These are phyloP conservation scores for Dactylonectria estremocensis DNA, from an alignment of 2,329 filamentous ascomycete genomes.

Conservation along the genomic window DNA sequence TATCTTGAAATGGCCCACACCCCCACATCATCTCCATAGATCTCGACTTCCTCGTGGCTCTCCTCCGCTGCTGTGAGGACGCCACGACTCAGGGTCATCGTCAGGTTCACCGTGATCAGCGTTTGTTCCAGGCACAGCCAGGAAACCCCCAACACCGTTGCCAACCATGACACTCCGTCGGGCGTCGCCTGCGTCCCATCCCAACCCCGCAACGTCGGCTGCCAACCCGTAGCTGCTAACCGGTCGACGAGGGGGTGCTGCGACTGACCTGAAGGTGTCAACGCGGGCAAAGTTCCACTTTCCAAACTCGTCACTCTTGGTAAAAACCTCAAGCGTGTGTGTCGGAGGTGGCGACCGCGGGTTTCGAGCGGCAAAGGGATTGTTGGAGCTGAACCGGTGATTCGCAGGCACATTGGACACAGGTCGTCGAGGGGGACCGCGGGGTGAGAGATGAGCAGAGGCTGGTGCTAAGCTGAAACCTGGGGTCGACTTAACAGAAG, in stretches of 20 bases:
- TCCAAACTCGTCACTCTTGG: constrained; percentile 71
- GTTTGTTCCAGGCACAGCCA: constrained; percentile 63
- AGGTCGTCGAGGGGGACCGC: constrained; percentile 47
- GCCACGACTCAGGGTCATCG: constrained; percentile 44
- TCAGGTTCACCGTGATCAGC: constrained; percentile 26
- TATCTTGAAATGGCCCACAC: background rate
- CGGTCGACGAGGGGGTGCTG: constrained; percentile 57
- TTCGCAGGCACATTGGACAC: constrained; percentile 48
- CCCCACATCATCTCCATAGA: constrained; percentile 39
- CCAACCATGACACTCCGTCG: constrained; percentile 69
- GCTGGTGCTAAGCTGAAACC: constrained; percentile 46
- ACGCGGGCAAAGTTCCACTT: constrained; percentile 73
- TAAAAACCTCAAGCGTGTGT: constrained; percentile 72
- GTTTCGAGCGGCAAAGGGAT: constrained; percentile 65
- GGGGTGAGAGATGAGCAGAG: constrained; percentile 43
- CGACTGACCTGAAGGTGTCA: constrained; percentile 48
- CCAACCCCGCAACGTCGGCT: constrained; percentile 64
- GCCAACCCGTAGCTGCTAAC: constrained; percentile 71
- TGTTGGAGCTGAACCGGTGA: constrained; percentile 72
- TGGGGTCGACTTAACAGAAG: constrained; percentile 45
- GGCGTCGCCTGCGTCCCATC: constrained; percentile 68
- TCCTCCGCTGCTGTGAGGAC: constrained; percentile 60
- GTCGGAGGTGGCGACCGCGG: constrained; percentile 58
- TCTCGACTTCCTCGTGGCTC: constrained; percentile 46
- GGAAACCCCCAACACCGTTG: constrained; percentile 66